Base-by-base conservation (phyloP, 2,329 filamentous ascomycete species). In the Ploettnerulaceae sp. region DNA sequence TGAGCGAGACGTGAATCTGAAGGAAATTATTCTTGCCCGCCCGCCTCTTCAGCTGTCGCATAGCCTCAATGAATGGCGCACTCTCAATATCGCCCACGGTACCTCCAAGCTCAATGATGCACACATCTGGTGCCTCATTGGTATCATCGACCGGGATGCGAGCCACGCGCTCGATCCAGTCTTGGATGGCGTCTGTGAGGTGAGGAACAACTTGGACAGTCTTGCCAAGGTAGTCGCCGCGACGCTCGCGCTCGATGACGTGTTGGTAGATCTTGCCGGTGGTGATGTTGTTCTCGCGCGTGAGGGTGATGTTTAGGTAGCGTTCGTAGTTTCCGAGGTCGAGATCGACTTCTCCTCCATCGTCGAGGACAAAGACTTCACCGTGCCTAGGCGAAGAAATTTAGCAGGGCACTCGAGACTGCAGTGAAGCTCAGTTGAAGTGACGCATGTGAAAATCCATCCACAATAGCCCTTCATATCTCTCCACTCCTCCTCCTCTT, bases 221-320 rank as follows among this genome's bases (percentile, higher is more conserved):
- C 66, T 85, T 82, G 56, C 91, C 91, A 9, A 97, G 77, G 61
- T 95, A 97, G 64, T 93, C 83, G 36, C 53, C 53, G 25, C 45
- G 41, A 45, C 53, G 53, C 46, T 52, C 54, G 50, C 79, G 81
- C 61, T 89, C 80, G 60, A 95, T 89, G 44, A 96, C 90, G 60
- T 86, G 81, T 62, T 88, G 77, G 70, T 96, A 97, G 58, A 97
- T 89, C 73, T 97, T 96, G 64, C 93, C 93, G 5, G 91, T 95
- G 3, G 93, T 98, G 68, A 98, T 95, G 69, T 97, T 97, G 73
- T 91, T 89, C 59, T 95, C 89, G 52, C 83, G 76, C 7, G 81
- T 88, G 51, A 97, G 75, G 45, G 83, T 86, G 55, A 91, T 83
- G 61, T 84, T 83, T 45, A 95, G 81, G 32, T 95, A 95, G 33